Evolutionary conservation across 2,329 filamentous ascomycete genomes (phyloP).

Genomic region (Colletotrichum sp.): DNA sequence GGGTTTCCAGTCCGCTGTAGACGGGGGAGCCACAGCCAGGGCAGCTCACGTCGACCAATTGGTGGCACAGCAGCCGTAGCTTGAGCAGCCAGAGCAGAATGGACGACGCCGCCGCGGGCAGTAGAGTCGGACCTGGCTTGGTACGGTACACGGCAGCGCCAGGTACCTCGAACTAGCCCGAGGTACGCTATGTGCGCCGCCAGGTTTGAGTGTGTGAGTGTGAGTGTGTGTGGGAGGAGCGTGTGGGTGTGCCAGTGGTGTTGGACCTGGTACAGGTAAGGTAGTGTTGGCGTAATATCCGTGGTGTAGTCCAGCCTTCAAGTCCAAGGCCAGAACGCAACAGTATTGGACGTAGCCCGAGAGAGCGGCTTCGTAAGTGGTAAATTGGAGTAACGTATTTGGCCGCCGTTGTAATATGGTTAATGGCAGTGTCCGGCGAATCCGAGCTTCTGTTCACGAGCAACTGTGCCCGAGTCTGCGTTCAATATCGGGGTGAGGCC

Average conservation of each 20-base stretch:
- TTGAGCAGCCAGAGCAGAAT: not conserved
- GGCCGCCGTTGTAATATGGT: not conserved
- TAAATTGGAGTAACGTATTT: not conserved
- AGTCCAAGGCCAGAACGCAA: not conserved
- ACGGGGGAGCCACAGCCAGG: not conserved
- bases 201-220: not conserved
- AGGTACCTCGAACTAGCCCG: not conserved
- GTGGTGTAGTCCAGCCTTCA: not conserved
- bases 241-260: not conserved
- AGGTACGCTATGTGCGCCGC: not conserved
- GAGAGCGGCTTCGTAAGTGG: not conserved
- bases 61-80: not conserved
- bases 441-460: not conserved
- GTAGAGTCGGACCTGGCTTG: not conserved
- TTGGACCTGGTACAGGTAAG: not conserved
- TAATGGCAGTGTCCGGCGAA: not conserved
- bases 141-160: not conserved
- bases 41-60: not conserved
- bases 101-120: not conserved
- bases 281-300: not conserved
- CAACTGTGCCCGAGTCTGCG: not conserved
- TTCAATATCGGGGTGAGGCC: not conserved
- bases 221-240: not conserved
- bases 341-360: not conserved
- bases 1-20: not conserved